phyloP scores from a whole-genome alignment of 441 rosid species.

The Gossypium davidsonii region DNA sequence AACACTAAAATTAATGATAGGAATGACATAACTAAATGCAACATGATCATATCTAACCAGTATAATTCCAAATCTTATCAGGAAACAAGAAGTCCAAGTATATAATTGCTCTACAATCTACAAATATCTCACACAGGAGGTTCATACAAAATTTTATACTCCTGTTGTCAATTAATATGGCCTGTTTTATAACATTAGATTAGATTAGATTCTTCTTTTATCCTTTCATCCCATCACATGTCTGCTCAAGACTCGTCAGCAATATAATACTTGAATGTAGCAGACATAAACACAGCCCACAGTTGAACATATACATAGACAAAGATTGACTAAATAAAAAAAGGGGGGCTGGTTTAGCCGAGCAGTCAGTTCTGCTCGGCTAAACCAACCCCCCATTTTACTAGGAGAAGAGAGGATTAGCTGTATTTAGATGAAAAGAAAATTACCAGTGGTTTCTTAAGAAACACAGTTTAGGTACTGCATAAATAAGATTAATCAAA shows the following conservation, averaged over 20 bases:
- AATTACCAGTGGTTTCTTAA: neutral
- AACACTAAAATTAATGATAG: neutral
- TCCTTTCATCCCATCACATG: neutral
- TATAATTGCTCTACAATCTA: neutral
- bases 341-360: slow-evolving; percentile 32
- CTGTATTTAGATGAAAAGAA: neutral
- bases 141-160: neutral
- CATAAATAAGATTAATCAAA: neutral
- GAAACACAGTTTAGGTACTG: neutral
- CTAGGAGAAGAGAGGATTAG: neutral
- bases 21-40: neutral
- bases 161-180: neutral
- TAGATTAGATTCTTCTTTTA: neutral
- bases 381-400: neutral
- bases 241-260: neutral
- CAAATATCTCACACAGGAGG: neutral
- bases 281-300: neutral
- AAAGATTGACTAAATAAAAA: slow-evolving; percentile 13
- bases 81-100: neutral
- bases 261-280: neutral
- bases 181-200: neutral
- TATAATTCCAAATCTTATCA: neutral
- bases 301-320: neutral
- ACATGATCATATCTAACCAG: neutral
- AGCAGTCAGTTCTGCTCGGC: slow-evolving; percentile 11